Evolutionary conservation across 2,329 filamentous ascomycete species (phyloP).

Genomic region (Mycosphaerella arachidis): DNA sequence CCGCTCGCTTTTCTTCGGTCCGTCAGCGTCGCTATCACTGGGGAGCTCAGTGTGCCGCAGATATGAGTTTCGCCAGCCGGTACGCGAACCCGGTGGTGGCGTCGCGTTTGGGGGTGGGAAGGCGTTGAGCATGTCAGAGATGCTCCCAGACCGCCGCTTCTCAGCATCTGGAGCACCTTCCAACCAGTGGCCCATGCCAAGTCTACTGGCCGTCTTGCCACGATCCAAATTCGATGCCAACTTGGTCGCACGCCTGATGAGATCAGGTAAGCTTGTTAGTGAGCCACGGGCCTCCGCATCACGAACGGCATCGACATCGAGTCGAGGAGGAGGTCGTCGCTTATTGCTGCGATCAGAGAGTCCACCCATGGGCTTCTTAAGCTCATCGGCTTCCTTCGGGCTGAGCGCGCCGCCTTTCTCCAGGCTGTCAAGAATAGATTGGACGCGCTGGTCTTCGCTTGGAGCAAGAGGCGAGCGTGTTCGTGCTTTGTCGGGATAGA

Average conservation of each 20-base stretch:
- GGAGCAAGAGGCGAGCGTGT: constrained; percentile 25
- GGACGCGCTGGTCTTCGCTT: constrained; percentile 23
- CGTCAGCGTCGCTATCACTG: constrained; percentile 29
- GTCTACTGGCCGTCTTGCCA: constrained; percentile 62
- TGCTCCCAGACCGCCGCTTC: constrained; percentile 47
- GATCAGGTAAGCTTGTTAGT: constrained; percentile 83
- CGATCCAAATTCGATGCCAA: constrained; percentile 84
- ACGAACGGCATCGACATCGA: constrained; percentile 78
- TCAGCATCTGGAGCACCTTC: constrained; percentile 29
- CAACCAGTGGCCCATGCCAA: constrained; percentile 48
- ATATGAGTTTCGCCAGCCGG: constrained; percentile 8
- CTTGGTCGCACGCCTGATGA: constrained; percentile 82
- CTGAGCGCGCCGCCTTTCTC: constrained; percentile 34
- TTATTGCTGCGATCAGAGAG: constrained; percentile 41
- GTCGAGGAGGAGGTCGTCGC: constrained; percentile 61
- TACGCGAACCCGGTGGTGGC: constrained; percentile 21
- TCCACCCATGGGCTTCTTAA: constrained; percentile 27
- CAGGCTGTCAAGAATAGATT: constrained; percentile 27
- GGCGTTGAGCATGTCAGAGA: constrained; percentile 61
- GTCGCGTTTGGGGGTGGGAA: constrained; percentile 56
- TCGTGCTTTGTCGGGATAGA: constrained; percentile 12
- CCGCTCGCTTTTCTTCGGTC: constrained; percentile 39
- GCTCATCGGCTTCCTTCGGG: constrained; percentile 29
- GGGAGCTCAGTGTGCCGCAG: constrained; percentile 23
- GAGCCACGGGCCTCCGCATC: constrained; percentile 81